Evolutionary conservation across 2,329 filamentous ascomycete species (phyloP).

Genomic region (Phaeosphaeriaceae sp.): DNA sequence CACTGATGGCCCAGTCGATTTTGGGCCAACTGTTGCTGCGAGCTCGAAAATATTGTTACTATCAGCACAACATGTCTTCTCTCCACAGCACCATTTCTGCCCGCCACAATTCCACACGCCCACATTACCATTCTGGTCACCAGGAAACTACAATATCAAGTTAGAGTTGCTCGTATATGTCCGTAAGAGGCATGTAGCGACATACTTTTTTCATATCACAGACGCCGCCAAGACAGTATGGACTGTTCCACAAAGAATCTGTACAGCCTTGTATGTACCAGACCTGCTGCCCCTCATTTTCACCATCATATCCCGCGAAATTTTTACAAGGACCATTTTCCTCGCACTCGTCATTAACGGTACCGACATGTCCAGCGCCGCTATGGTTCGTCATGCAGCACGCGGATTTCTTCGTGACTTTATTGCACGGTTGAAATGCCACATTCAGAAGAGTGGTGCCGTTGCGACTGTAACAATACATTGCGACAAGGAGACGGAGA

Average conservation of each 20-base stretch:
- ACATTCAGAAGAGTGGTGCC: slow-evolving; percentile 9
- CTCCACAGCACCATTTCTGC: slow-evolving; percentile 11
- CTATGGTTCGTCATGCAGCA: slow-evolving; percentile 17
- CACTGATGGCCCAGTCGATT: slow-evolving; percentile 1
- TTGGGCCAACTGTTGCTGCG: slow-evolving; percentile 11
- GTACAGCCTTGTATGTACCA: slow-evolving; percentile 22
- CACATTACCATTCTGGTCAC: slow-evolving; percentile 4
- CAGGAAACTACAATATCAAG: neutral
- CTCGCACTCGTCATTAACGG: slow-evolving; percentile 7
- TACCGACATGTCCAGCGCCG: slow-evolving; percentile 7
- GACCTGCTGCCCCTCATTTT: slow-evolving; percentile 7
- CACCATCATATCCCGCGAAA: neutral
- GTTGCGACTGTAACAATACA: slow-evolving; percentile 16
- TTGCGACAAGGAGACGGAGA: too few relatives aligned
- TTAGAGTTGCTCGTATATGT: neutral
- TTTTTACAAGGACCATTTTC: slow-evolving; percentile 5
- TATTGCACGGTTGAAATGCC: slow-evolving; percentile 17
- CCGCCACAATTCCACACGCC: slow-evolving; percentile 12
- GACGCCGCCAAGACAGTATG: slow-evolving; percentile 16
- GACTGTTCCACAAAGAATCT: slow-evolving; percentile 18
- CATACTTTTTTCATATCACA: slow-evolving; percentile 4
- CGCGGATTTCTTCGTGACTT: slow-evolving; percentile 2
- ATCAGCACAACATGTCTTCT: slow-evolving; percentile 7
- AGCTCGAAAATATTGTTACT: slow-evolving; percentile 6
- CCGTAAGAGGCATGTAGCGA: neutral